Base-by-base conservation (phyloP, 2,329 filamentous ascomycete species). In the Scedosporium boydii region DNA sequence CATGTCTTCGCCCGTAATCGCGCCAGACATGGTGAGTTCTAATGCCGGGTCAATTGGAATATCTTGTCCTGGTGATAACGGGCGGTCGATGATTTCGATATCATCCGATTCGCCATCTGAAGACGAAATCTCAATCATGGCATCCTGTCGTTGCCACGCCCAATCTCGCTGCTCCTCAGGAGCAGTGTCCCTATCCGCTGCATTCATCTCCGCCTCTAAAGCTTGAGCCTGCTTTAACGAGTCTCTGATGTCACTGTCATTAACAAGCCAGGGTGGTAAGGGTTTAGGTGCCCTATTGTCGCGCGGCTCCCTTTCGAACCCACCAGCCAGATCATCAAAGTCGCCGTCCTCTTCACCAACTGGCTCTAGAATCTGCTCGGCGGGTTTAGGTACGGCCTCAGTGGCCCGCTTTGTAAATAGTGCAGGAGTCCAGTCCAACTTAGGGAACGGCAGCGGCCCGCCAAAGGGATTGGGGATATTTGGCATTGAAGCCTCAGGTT, bases 391-490 rank as follows among this genome's bases (percentile, higher is more conserved):
- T 14, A 29, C 16, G 3, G 6, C 67, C 64, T 55, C 68, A 0
- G 63, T 61, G 6, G 67, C 64, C 62, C 77, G 79, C 65, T 78
- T 80, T 4, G 74, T 74, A 64, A 86, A 86, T 1, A 86, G 77
- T 1, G 80, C 82, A 2, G 84, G 87, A 60, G 84, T 87, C 80
- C 83, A 86, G 55, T 89, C 86, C 1, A 96, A 80, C 70, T 91
- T 93, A 68, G 96, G 92, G 69, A 99, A 99, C 0, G 95, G 95
- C 4, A 99, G 74, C 0, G 93, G 91, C 0, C 93, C 93, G 66
- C 85, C 84, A 69, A 96, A 85, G 0, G 84, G 80, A 67, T 86
- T 85, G 66, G 51, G 21, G 55, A 62, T 34, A 63, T 46, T 57
- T 6, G 53, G 27, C n/a, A 21, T 29, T 3, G 46, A 23, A 5